Conservation (phyloP, 192 early-diverging fungal species). For the Coemansia sp. region DNA sequence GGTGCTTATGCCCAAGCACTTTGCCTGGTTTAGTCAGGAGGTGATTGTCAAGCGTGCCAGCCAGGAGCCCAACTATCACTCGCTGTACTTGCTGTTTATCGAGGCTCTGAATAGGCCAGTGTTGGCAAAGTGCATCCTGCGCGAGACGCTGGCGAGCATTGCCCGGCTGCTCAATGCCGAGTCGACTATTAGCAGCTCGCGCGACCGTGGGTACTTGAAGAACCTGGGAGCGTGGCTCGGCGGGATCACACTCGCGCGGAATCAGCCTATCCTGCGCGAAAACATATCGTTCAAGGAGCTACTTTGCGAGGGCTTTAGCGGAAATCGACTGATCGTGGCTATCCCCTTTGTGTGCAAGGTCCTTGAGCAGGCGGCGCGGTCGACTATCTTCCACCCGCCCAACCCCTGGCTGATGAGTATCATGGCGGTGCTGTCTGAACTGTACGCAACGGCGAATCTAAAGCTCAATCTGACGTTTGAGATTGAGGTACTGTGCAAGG, state of each 20-base stretch:
- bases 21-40: constrained; percentile 96
- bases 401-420: constrained; percentile 99
- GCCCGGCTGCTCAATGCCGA: constrained; percentile 90
- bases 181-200: constrained; percentile 87
- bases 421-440: constrained; percentile 87
- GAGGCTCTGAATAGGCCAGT: constrained; percentile 71
- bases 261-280: constrained; percentile 95
- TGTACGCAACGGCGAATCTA: constrained; percentile 91
- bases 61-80: constrained; percentile 96
- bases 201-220: constrained; percentile 89
- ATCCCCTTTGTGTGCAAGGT: constrained; percentile 99
- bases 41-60: constrained; percentile 94
- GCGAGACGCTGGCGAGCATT: constrained; percentile 90
- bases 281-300: constrained; percentile 95
- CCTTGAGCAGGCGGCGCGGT: constrained; percentile 83
- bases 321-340: constrained; percentile 86
- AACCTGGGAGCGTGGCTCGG: constrained; percentile 98
- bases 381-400: constrained; percentile 90
- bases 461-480: constrained; percentile 98
- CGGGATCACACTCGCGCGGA: constrained; percentile 92
- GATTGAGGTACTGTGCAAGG: constrained; percentile 97
- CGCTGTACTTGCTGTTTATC: constrained; percentile 85
- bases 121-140: constrained; percentile 78
- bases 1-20: constrained; percentile 67
- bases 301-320: constrained; percentile 89